Evolutionary conservation across 768 basidiomycete genomes (phyloP).

Genomic region (Boletus subcaerulescens): DNA sequence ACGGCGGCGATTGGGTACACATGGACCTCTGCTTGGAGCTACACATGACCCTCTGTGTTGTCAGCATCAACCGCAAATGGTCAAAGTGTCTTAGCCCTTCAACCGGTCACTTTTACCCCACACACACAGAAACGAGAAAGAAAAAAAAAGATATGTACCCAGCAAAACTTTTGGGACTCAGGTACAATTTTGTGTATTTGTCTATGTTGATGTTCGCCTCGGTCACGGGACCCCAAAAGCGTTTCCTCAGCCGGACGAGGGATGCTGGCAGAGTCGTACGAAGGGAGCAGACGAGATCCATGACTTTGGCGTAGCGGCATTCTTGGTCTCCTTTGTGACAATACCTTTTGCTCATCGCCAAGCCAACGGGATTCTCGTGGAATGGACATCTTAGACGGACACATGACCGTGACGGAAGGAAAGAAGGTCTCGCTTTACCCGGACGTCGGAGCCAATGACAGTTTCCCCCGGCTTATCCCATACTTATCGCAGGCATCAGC

Average conservation of each 20-base stretch:
- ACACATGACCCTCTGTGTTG: too few species aligned
- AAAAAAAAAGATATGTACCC: not conserved
- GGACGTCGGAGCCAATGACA: not conserved
- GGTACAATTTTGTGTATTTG: not conserved
- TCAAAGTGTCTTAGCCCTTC: too few species aligned
- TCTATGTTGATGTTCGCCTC: not conserved
- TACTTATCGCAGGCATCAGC: not conserved
- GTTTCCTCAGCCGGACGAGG: not conserved
- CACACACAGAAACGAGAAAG: not conserved
- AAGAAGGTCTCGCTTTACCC: not conserved
- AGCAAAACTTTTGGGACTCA: not conserved
- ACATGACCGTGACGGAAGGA: not conserved
- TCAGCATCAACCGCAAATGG: too few species aligned
- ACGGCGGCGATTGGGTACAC: not conserved
- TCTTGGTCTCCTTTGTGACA: not conserved
- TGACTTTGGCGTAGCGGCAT: not conserved
- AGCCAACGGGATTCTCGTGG: slow-evolving; percentile 9
- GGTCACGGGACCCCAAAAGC: slow-evolving; percentile 1
- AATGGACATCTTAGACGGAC: not conserved
- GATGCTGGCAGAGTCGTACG: not conserved
- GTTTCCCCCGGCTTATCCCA: slow-evolving; percentile 2
- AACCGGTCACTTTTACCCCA: not conserved
- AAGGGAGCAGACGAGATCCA: not conserved
- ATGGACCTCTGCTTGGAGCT: not conserved
- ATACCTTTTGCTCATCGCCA: not conserved